phyloP scores from a whole-genome alignment of 192 early-diverging fungal species.

The Backusella australiensis region DNA sequence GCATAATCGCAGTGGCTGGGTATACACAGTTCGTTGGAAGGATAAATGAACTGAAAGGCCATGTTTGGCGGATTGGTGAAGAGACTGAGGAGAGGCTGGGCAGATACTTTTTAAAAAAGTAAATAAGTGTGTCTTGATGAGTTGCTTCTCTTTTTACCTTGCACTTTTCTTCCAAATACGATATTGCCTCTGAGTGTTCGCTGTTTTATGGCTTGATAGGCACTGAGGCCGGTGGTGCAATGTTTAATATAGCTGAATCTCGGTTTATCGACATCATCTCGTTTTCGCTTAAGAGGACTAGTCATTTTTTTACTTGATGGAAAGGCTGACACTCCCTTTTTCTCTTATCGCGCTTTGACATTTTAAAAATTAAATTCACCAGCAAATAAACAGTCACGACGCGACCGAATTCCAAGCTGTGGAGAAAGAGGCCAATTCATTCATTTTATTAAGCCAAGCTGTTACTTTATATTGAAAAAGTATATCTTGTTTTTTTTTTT shows the following conservation, averaged over 20 bases:
- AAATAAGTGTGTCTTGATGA: background rate
- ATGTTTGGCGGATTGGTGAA: background rate
- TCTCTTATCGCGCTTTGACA: background rate
- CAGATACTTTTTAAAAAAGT: background rate
- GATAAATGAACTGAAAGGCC: slow-evolving; percentile 11
- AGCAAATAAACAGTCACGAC: background rate
- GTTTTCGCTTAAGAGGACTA: background rate
- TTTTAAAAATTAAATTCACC: background rate
- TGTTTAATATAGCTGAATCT: background rate
- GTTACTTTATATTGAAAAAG: no score
- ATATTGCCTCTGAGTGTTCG: background rate
- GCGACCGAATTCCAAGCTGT: background rate
- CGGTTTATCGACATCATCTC: background rate
- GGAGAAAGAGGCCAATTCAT: background rate
- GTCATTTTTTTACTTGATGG: background rate
- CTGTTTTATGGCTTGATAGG: background rate
- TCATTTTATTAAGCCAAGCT: no score
- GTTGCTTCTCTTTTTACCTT: background rate
- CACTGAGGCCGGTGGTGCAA: background rate
- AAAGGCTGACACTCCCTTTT: background rate
- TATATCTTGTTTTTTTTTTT: background rate
- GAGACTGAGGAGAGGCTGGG: background rate
- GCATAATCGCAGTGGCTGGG: slow-evolving; percentile 13
- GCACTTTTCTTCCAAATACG: background rate
- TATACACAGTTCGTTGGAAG: background rate